Conservation (phyloP, 192 early-diverging fungal species). For the Geosiphon pyriformis region DNA sequence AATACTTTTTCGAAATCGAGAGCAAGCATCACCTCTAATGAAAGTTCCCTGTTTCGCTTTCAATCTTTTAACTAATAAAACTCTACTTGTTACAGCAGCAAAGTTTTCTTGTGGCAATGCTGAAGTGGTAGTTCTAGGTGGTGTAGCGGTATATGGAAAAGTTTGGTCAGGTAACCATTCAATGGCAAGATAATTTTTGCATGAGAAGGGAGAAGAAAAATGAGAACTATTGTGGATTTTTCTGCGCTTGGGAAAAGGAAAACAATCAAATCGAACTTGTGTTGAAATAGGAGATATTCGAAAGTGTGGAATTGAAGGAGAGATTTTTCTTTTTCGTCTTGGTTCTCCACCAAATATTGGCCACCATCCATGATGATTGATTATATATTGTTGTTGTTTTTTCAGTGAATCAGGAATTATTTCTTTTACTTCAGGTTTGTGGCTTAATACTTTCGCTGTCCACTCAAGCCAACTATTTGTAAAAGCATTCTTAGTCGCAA, state of each 20-base stretch:
- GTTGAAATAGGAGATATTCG: not conserved
- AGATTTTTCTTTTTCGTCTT: slow-evolving; percentile 14
- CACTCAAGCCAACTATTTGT: slow-evolving; percentile 19
- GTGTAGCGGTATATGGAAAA: not conserved
- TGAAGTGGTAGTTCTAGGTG: slow-evolving; percentile 23
- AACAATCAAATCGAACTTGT: not conserved
- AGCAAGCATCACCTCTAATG: slow-evolving; percentile 19
- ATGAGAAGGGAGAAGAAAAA: slow-evolving; percentile 24
- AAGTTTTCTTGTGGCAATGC: slow-evolving; percentile 25
- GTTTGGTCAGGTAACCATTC: slow-evolving; percentile 21
- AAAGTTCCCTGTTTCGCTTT: slow-evolving; percentile 23
- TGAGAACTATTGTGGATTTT: slow-evolving; percentile 24
- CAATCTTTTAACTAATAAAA: slow-evolving; percentile 23
- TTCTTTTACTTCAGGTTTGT: slow-evolving; percentile 11
- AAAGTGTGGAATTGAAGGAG: not conserved
- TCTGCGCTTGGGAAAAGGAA: slow-evolving; percentile 11
- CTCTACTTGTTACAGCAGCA: slow-evolving; percentile 23
- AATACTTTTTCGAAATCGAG: slow-evolving; percentile 22
- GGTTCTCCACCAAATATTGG: slow-evolving; percentile 23
- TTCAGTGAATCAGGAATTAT: slow-evolving; percentile 5
- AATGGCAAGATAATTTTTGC: slow-evolving; percentile 26
- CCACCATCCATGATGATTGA: slow-evolving; percentile 24
- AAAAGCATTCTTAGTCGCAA: slow-evolving; percentile 1
- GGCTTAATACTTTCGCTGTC: slow-evolving; percentile 7
- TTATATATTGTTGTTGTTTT: slow-evolving; percentile 20